Base-by-base conservation (phyloP, 108 stramenopile genomes). In the Cyclotella kingstonii region DNA sequence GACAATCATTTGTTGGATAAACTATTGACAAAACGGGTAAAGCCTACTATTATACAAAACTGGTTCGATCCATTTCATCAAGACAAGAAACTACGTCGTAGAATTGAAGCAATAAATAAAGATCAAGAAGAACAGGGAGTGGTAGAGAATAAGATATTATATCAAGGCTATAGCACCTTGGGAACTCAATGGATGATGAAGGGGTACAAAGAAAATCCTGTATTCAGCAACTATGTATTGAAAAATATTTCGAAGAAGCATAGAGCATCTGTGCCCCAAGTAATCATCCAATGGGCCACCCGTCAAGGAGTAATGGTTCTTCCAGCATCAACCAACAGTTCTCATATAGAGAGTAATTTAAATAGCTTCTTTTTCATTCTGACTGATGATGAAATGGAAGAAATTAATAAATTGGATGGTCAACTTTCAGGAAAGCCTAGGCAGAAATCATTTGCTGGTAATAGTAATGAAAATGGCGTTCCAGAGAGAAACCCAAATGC, bases 1-100 rank as follows among this genome's bases (percentile, higher is more conserved):
- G 71, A 73, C 33, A 23, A 30, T 3, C 21, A 26, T n/a, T 54
- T 83, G 51, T 50, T 83, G 43, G 53, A 73, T 4, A 58, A 77
- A 27, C 28, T 83, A 6, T 48, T 73, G n/a, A 12, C 15, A 9
- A 76, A 77, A 40, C 55, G 72, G 36, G 78, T 77, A 27, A 41
- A 49, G 7, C 79, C 82, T 3, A 76, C 60, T 26, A 63, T 83
- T 12, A 74, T 83, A 26, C 82, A 83, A 39, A 78, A 83, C 55
- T 83, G 82, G 82, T 77, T 83, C 50, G 82, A 83, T 66, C 82
- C 82, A 4, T 70, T 73, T 35, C 71, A 83, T 38, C 82, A 83
- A 47, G 68, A 77, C 42, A 41, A 52, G 21, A 27, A 22, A 19
- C 17, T 83, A 4, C 70, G 82, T 14, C 30, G 48, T 0, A 47